A percentile compares a stretch with the other conserved stretches of the same genome.
Evolutionary conservation across 2,329 filamentous ascomycete species (phyloP).

Genomic region (Cladosporium colombiae): DNA sequence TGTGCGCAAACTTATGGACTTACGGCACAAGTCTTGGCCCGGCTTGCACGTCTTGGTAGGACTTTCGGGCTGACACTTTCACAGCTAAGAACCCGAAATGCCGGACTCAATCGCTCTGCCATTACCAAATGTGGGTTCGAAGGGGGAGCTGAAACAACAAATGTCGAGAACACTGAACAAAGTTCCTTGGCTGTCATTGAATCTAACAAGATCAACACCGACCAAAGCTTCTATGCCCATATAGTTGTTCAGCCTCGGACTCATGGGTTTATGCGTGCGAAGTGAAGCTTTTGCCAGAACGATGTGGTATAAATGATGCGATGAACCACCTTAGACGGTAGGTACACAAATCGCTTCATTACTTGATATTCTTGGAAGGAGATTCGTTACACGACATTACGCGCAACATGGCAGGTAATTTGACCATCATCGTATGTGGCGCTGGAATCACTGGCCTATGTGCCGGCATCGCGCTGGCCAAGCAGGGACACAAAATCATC

Average conservation of each 20-base stretch:
- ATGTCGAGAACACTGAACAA: background rate
- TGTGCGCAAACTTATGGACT: background rate
- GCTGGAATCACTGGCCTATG: conserved; percentile 57
- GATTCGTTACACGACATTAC: background rate
- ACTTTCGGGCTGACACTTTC: background rate
- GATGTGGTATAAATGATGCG: background rate
- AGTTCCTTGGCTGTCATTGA: background rate
- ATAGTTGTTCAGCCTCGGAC: background rate
- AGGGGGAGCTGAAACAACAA: background rate
- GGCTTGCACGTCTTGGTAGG: background rate
- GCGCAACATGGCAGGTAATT: background rate
- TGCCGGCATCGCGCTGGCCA: conserved; percentile 35
- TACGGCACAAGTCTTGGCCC: background rate
- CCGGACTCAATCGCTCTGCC: background rate
- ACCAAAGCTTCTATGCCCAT: background rate
- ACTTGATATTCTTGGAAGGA: background rate
- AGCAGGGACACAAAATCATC: conserved; percentile 12
- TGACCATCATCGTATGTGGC: conserved; percentile 53
- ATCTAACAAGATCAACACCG: background rate
- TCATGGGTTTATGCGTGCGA: background rate
- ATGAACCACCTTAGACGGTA: background rate
- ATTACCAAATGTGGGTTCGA: background rate
- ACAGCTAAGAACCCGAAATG: background rate
- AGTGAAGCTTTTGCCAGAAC: background rate
- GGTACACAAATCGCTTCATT: background rate